phyloP scores from a whole-genome alignment of 2,329 filamentous ascomycete genomes.

The Fusarium xyrophilum region DNA sequence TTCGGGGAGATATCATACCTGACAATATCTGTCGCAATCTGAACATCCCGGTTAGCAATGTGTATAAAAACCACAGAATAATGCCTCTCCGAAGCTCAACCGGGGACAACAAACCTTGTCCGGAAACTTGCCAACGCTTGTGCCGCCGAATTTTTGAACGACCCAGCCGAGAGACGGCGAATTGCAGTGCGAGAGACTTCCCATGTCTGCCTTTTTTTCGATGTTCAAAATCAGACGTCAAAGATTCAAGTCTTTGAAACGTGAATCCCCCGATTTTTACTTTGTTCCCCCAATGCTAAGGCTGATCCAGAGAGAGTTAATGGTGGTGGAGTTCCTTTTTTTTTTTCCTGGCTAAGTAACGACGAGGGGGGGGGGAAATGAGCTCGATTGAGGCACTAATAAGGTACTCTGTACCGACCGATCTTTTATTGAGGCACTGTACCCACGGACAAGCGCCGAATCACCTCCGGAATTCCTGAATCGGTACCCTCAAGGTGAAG shows the following conservation, averaged over 20 bases:
- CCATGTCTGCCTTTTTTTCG: constrained; percentile 39
- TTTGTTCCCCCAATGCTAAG: neutral
- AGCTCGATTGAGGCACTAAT: constrained; percentile 32
- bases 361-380: constrained; percentile 22
- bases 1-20: constrained; percentile 44
- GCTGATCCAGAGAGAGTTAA: neutral
- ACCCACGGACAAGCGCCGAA: constrained; percentile 33
- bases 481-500: constrained; percentile 4
- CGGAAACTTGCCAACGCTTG: constrained; percentile 93
- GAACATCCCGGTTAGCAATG: constrained; percentile 10
- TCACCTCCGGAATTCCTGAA: constrained; percentile 13
- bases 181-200: constrained; percentile 46
- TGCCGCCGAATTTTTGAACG: constrained; percentile 95
- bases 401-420: neutral
- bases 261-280: neutral
- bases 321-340: constrained; percentile 29
- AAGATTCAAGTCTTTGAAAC: neutral
- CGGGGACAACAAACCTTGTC: constrained; percentile 60
- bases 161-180: constrained; percentile 69
- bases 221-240: neutral
- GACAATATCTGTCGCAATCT: constrained; percentile 55
- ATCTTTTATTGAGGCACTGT: constrained; percentile 3
- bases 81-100: neutral
- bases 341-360: constrained; percentile 38
- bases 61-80: constrained; percentile 6